These are phyloP conservation scores for Whalleya microplaca DNA, from an alignment of 2,329 filamentous ascomycete genomes.

Conservation along the genomic window DNA sequence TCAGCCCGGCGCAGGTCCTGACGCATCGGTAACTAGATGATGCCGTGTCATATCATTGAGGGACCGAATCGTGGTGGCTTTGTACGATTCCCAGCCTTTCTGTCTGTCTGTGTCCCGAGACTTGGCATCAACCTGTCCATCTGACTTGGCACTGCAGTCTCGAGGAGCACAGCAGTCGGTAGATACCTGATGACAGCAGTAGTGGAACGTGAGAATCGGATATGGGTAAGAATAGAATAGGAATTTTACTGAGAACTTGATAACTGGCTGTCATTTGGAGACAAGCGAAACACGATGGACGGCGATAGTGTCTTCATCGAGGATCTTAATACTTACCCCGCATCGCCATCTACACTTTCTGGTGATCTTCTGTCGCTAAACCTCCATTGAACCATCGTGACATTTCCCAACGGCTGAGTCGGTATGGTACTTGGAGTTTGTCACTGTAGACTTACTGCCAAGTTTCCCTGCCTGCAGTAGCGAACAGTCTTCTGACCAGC, in stretches of 20 bases:
- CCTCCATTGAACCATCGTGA: conserved; percentile 14
- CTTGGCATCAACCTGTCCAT: conserved; percentile 12
- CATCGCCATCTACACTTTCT: conserved; percentile 18
- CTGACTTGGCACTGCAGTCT: conserved; percentile 20
- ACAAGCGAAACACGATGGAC: conserved; percentile 14
- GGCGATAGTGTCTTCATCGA: conserved; percentile 11
- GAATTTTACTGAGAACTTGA: background rate
- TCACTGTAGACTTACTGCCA: conserved; percentile 13
- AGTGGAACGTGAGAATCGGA: conserved; percentile 9
- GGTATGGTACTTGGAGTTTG: conserved; percentile 6
- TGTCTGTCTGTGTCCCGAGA: background rate
- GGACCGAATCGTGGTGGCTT: background rate
- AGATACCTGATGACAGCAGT: conserved; percentile 17
- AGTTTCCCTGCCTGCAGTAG: conserved; percentile 9
- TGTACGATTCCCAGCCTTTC: conserved; percentile 1
- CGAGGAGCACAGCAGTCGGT: conserved; percentile 23
- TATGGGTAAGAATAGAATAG: conserved; percentile 1
- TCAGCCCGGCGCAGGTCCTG: conserved; percentile 16
- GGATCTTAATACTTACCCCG: conserved; percentile 26
- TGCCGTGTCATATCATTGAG: background rate
- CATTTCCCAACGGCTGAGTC: conserved; percentile 12
- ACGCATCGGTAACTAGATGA: conserved; percentile 2
- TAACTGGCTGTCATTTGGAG: conserved; percentile 3
- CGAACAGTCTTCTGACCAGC: conserved; percentile 15
- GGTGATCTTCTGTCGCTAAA: conserved; percentile 9